Base-by-base conservation (phyloP, 345 rosid species). In the Stellera chamaejasme region DNA sequence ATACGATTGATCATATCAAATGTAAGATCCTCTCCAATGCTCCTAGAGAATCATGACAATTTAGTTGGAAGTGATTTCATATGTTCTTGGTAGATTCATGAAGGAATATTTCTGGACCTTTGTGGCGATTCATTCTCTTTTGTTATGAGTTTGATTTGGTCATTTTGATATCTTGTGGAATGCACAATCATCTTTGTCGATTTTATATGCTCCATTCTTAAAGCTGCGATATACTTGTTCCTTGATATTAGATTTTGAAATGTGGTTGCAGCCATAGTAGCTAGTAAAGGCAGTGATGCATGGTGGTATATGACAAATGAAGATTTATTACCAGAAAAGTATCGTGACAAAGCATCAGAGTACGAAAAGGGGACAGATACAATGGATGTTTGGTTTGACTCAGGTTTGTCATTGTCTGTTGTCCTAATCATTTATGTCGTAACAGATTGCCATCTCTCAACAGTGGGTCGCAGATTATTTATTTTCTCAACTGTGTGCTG, bases 341-440 rank as follows among this genome's bases (percentile, higher is more conserved):
- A 85, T 71, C 75, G 70, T 48, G 83, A 73, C 63, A 69, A 82
- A 71, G 85, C 96, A 46, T 82, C 83, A 23, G 80, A 82, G 45
- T 92, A 82, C 70, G 95, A 82, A 65, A 92, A 86, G 63, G 96
- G 96, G 59, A 84, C 84, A 27, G 98, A 92, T 75, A 92, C 98
- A 16, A 92, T 92, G 98, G 98, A 92, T 69, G 98, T 92, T 66
- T 92, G 88, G 96, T 92, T 92, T 72, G 95, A 92, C 81, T 92
- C 98, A 56, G 93, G 96, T 92, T 4, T 65, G 56, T 46, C 43
- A 9, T 50, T 28, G 6, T 10, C 45, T 25, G 60, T 32, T 32
- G 5, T 5, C 9, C 1, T 32, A 11, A 46, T 26, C 45, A n/a
- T 45, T 13, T 27, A 11, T 52, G 27, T 52, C 27, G 59, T 63